These are phyloP conservation scores for Parsonsia alboflavescens DNA, from an alignment of 257 asterid genomes.

Conservation along the genomic window DNA sequence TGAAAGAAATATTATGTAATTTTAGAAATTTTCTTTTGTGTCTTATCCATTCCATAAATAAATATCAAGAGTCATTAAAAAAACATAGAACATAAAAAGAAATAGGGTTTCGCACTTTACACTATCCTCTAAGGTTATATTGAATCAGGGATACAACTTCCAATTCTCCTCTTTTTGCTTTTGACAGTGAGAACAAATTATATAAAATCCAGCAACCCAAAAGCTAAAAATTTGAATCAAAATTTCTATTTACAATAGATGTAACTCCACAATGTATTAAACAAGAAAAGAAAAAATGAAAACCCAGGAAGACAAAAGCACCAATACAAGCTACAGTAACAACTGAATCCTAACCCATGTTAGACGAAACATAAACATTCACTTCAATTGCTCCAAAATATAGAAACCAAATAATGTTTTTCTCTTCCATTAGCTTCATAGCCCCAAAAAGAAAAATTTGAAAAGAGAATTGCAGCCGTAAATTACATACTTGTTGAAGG, in stretches of 20 bases:
- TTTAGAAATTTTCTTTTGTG: not conserved
- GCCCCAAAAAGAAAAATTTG: not conserved
- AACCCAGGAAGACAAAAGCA: not conserved
- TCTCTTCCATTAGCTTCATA: not conserved
- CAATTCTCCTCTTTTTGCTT: not conserved
- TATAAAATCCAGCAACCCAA: not conserved
- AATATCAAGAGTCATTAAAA: not conserved
- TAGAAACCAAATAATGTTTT: not conserved
- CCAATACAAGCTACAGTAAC: not conserved
- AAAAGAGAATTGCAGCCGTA: not conserved
- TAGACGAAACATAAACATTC: not conserved
- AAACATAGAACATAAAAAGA: too few relatives aligned
- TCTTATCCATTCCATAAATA: not conserved
- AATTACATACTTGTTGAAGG: constrained; percentile 35
- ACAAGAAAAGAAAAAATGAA: not conserved
- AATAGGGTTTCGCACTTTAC: not conserved
- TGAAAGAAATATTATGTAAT: not conserved
- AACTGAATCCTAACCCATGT: not conserved
- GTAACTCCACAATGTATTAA: too few relatives aligned
- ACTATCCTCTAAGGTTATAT: not conserved
- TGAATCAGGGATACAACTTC: not conserved
- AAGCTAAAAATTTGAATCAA: too few relatives aligned
- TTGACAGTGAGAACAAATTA: not conserved
- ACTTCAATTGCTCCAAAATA: not conserved
- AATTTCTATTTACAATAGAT: not conserved